These are phyloP conservation scores for Camptophora hylomeconis DNA, from an alignment of 2,329 filamentous ascomycete genomes.

Conservation along the genomic window DNA sequence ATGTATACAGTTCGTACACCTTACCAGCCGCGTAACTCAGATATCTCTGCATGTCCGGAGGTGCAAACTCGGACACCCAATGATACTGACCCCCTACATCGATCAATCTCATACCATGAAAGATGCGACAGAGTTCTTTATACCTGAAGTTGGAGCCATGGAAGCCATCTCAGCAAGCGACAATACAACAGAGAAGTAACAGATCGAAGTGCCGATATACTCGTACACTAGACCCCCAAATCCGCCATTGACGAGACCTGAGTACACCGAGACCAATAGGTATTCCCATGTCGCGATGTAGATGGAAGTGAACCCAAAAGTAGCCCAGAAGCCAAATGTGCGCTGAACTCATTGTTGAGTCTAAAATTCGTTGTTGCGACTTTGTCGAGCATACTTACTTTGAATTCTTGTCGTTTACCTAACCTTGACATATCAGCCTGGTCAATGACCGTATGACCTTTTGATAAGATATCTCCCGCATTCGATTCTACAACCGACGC, in stretches of 20 bases:
- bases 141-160: constrained; percentile 24
- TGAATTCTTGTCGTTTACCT: background rate
- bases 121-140: no score
- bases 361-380: no score
- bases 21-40: constrained; percentile 33
- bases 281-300: constrained; percentile 28
- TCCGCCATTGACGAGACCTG: background rate
- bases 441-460: no score
- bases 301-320: constrained; percentile 25
- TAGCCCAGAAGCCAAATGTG: no score
- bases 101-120: no score
- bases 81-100: constrained; percentile 41
- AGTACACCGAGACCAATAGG: constrained; percentile 1
- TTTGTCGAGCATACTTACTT: background rate
- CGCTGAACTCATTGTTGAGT: no score
- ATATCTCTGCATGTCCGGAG: constrained; percentile 25
- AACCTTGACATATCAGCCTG: no score
- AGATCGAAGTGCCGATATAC: no score
- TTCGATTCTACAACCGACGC: no score
- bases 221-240: no score
- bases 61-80: constrained; percentile 32
- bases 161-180: constrained; percentile 37
- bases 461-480: no score
- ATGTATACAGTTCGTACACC: constrained; percentile 4
- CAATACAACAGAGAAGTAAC: constrained; percentile 4